Percentiles rank a stretch among this genome's conserved stretches.
These are phyloP conservation scores for Fulvia fulva DNA, from an alignment of 2,329 filamentous ascomycete genomes.

Conservation along the genomic window DNA sequence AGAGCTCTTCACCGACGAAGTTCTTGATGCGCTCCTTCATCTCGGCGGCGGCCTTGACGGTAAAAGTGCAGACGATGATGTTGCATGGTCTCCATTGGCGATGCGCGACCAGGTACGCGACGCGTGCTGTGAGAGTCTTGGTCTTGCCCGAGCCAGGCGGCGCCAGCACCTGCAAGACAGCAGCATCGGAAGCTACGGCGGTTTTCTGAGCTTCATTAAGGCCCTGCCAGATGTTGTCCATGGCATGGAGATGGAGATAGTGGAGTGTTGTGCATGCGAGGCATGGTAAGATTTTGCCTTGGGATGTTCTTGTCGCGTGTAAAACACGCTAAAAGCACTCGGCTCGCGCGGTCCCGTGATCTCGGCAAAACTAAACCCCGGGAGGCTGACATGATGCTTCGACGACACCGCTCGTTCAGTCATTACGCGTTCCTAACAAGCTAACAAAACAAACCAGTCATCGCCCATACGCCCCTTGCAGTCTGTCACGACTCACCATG, in stretches of 20 bases:
- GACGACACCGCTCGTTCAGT: too few relatives aligned
- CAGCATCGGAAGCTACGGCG: slow-evolving; percentile 60
- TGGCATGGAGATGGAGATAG: slow-evolving; percentile 25
- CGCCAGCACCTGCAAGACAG: slow-evolving; percentile 59
- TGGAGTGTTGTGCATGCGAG: not conserved
- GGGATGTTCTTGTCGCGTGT: not conserved
- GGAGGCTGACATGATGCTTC: too few relatives aligned
- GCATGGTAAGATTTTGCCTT: too few relatives aligned
- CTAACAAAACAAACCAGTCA: too few relatives aligned
- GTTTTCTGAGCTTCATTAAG: slow-evolving; percentile 62
- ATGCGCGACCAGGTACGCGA: slow-evolving; percentile 79
- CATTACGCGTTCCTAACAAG: too few relatives aligned
- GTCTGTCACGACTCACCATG: too few relatives aligned
- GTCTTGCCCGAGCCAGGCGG: slow-evolving; percentile 79
- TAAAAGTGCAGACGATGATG: slow-evolving; percentile 94
- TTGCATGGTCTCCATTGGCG: slow-evolving; percentile 73
- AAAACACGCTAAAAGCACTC: not conserved
- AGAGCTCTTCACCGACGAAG: slow-evolving; percentile 72
- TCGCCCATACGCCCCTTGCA: too few relatives aligned
- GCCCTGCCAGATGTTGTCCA: slow-evolving; percentile 56
- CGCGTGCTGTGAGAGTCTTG: slow-evolving; percentile 87
- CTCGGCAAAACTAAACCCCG: too few relatives aligned
- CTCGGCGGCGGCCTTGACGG: slow-evolving; percentile 87
- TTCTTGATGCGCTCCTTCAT: slow-evolving; percentile 86
- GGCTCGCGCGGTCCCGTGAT: slow-evolving; percentile 1